Evolutionary conservation across 1,284 basidiomycete genomes (phyloP).

Genomic region (Cryptococcus neoformans): DNA sequence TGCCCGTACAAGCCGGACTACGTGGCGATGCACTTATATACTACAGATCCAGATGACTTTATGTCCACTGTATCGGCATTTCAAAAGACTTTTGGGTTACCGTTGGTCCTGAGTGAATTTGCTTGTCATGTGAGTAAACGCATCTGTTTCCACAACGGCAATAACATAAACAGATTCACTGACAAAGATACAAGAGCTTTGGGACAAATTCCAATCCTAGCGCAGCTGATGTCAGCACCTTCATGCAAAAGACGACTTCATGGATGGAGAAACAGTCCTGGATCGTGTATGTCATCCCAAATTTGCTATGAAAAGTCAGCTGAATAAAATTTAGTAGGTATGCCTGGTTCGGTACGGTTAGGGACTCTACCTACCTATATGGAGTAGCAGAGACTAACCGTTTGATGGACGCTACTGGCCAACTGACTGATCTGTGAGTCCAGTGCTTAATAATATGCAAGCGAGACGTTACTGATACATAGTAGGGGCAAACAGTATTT

Average conservation of each 20-base stretch:
- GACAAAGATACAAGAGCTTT: conserved; percentile 3
- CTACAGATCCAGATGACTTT: conserved; percentile 12
- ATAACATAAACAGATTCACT: not conserved
- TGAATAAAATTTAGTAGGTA: conserved; percentile 16
- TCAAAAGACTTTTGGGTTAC: conserved; percentile 14
- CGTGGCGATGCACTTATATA: conserved; percentile 23
- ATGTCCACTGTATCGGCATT: conserved; percentile 9
- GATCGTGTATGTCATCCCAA: conserved; percentile 18
- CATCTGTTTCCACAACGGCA: conserved; percentile 1
- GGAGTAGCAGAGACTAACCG: conserved; percentile 34
- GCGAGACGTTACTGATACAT: not conserved
- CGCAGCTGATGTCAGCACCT: conserved; percentile 10
- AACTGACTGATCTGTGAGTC: conserved; percentile 32
- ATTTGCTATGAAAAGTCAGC: conserved; percentile 11
- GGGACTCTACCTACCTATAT: conserved; percentile 20
- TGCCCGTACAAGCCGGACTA: conserved; percentile 22
- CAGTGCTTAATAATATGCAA: too few relatives aligned
- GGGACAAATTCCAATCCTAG: not conserved
- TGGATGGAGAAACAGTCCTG: conserved; percentile 37
- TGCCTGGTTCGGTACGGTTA: conserved; percentile 27
- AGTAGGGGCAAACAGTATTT: conserved; percentile 27
- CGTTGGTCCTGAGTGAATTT: conserved; percentile 15
- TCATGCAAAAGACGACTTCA: conserved; percentile 24
- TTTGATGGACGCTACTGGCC: conserved; percentile 28
- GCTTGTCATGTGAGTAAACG: conserved; percentile 17